phyloP scores from a whole-genome alignment of 2,329 filamentous ascomycete species.

The Xylariaceae sp. region DNA sequence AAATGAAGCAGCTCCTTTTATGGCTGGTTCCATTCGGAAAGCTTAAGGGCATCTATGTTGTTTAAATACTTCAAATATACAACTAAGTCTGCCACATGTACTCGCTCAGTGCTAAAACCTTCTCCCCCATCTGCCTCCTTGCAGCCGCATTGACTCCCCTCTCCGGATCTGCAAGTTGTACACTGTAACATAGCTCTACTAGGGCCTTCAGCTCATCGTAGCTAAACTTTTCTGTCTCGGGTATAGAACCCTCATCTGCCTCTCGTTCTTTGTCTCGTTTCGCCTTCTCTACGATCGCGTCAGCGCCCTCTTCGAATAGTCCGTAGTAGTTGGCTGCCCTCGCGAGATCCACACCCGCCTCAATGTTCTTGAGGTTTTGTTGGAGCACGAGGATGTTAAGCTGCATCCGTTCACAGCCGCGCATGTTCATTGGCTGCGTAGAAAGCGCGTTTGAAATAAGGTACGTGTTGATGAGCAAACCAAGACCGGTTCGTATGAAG shows the following conservation, averaged over 20 bases:
- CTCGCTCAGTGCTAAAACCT: slow-evolving; percentile 72
- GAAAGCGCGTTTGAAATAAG: slow-evolving; percentile 74
- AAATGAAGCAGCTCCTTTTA: too few relatives aligned
- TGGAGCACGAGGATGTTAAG: slow-evolving; percentile 94
- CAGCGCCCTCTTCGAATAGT: slow-evolving; percentile 69
- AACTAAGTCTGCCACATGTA: slow-evolving; percentile 68
- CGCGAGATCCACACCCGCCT: slow-evolving; percentile 69
- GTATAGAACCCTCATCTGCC: slow-evolving; percentile 42
- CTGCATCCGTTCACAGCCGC: slow-evolving; percentile 85
- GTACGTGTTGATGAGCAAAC: slow-evolving; percentile 77
- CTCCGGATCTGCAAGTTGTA: slow-evolving; percentile 69
- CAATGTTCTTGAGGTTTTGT: slow-evolving; percentile 95
- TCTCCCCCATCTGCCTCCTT: slow-evolving; percentile 72
- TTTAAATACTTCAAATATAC: neutral
- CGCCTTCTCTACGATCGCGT: slow-evolving; percentile 68
- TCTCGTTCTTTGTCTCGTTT: slow-evolving; percentile 50
- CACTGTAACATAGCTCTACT: slow-evolving; percentile 71
- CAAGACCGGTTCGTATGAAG: slow-evolving; percentile 79
- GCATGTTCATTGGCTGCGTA: slow-evolving; percentile 81
- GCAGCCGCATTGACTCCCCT: slow-evolving; percentile 71
- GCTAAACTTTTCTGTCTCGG: slow-evolving; percentile 56
- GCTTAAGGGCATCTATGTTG: too few relatives aligned
- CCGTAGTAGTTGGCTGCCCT: slow-evolving; percentile 71
- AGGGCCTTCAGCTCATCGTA: slow-evolving; percentile 72
- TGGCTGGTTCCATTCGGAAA: too few relatives aligned